Conservation (phyloP, 345 rosid species). For the Cardamine occulta region DNA sequence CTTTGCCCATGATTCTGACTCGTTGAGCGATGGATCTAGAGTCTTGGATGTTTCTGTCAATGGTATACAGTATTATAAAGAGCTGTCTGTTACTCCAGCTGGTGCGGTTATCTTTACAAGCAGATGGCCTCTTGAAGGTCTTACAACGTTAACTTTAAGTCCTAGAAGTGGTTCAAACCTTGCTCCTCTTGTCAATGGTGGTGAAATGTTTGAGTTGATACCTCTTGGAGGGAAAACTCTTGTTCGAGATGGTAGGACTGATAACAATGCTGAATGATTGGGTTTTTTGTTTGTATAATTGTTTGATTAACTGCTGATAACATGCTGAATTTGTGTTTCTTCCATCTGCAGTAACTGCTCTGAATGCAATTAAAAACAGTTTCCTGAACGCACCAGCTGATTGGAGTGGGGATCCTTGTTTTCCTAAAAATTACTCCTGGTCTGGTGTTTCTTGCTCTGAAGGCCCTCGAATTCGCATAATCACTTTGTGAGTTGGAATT, state of each 20-base stretch:
- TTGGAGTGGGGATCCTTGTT: slow-evolving; percentile 94
- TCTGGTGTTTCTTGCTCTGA: slow-evolving; percentile 74
- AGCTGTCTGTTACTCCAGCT: slow-evolving; percentile 59
- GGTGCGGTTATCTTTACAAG: slow-evolving; percentile 66
- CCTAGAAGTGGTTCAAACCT: slow-evolving; percentile 59
- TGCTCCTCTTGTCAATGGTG: slow-evolving; percentile 76
- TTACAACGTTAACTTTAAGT: slow-evolving; percentile 56
- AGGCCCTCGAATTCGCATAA: slow-evolving; percentile 69
- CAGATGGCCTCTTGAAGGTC: slow-evolving; percentile 76
- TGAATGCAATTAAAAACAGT: slow-evolving; percentile 54
- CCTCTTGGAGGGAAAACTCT: slow-evolving; percentile 66
- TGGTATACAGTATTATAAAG: slow-evolving; percentile 59
- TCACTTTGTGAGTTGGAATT: slow-evolving; percentile 65
- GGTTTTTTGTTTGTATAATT: not conserved
- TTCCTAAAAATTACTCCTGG: slow-evolving; percentile 73
- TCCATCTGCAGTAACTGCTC: slow-evolving; percentile 55
- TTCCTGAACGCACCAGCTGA: slow-evolving; percentile 64
- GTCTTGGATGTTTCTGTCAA: slow-evolving; percentile 61
- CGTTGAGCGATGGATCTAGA: slow-evolving; percentile 48
- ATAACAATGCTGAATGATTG: not conserved
- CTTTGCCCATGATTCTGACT: slow-evolving; percentile 66
- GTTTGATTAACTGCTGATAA: not conserved
- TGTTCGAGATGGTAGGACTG: slow-evolving; percentile 76
- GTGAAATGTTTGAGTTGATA: slow-evolving; percentile 69
- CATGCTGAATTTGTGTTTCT: slow-evolving; percentile 19